These are phyloP conservation scores for Macrolepiota fuliginosa DNA, from an alignment of 768 basidiomycete genomes.

Conservation along the genomic window DNA sequence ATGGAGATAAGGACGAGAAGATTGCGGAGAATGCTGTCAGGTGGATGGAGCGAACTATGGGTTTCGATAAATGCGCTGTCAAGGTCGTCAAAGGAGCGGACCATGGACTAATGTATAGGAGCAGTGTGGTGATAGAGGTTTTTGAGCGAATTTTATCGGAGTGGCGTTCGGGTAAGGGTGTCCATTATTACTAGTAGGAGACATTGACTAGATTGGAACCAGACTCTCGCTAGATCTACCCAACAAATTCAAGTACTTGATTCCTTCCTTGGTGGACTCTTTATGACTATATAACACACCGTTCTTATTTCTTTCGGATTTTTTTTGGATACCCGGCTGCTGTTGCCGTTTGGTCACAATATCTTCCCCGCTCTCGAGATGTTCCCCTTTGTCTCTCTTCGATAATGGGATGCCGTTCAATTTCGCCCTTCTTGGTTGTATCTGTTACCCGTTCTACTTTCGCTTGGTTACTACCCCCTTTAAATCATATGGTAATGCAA, in stretches of 20 bases:
- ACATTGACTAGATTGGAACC: neutral
- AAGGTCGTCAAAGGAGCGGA: conserved; percentile 86
- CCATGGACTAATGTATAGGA: conserved; percentile 92
- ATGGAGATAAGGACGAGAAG: conserved; percentile 91
- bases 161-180: conserved; percentile 37
- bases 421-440: conserved; percentile 16
- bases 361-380: conserved; percentile 11
- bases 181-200: neutral
- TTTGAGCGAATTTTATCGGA: conserved; percentile 65
- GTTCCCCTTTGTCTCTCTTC: conserved; percentile 13
- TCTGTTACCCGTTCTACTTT: conserved; percentile 10
- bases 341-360: neutral
- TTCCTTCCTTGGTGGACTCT: neutral
- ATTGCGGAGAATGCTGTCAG: conserved; percentile 88
- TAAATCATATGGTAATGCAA: conserved; percentile 7
- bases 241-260: neutral
- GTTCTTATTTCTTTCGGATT: neutral
- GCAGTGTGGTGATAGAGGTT: conserved; percentile 82
- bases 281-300: conserved; percentile 3
- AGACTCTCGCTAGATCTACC: conserved; percentile 2
- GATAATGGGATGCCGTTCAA: conserved; percentile 6
- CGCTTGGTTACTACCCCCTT: neutral
- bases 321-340: conserved; percentile 6
- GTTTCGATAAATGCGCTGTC: conserved; percentile 69
- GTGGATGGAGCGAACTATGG: conserved; percentile 91